Conservation (phyloP, 2,329 filamentous ascomycete genomes). For the Pseudocercospora cruenta region DNA sequence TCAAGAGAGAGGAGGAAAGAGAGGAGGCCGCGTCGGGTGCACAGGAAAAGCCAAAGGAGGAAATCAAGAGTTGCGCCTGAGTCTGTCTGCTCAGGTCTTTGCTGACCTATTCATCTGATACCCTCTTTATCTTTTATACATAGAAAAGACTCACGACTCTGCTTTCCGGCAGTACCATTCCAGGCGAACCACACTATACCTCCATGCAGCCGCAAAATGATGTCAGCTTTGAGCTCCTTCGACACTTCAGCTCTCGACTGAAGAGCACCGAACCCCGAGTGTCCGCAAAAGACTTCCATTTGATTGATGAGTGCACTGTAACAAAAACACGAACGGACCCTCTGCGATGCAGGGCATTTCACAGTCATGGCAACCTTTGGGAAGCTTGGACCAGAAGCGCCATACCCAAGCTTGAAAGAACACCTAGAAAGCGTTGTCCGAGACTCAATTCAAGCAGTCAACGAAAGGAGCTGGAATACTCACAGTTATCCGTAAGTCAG, state of each 20-base stretch:
- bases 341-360: background rate
- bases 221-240: background rate
- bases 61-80: conserved; percentile 16
- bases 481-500: background rate
- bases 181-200: background rate
- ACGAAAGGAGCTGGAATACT: background rate
- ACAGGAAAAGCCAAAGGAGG: conserved; percentile 10
- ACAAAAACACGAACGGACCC: background rate
- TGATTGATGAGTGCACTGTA: background rate
- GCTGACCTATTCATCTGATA: background rate
- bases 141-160: background rate
- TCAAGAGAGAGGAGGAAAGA: conserved; percentile 43
- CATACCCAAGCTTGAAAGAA: background rate
- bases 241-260: background rate
- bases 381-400: background rate
- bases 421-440: background rate
- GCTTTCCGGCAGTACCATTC: background rate
- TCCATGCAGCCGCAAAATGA: background rate
- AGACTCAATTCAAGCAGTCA: background rate
- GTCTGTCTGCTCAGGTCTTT: background rate
- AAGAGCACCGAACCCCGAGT: background rate
- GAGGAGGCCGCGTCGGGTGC: conserved; percentile 22
- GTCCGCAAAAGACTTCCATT: background rate
- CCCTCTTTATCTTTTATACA: background rate
- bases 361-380: background rate